A percentile compares a stretch with the other conserved stretches of the same genome.
These are phyloP conservation scores for Agrostemma githago DNA, from an alignment of 148 eudicot species.

Conservation along the genomic window DNA sequence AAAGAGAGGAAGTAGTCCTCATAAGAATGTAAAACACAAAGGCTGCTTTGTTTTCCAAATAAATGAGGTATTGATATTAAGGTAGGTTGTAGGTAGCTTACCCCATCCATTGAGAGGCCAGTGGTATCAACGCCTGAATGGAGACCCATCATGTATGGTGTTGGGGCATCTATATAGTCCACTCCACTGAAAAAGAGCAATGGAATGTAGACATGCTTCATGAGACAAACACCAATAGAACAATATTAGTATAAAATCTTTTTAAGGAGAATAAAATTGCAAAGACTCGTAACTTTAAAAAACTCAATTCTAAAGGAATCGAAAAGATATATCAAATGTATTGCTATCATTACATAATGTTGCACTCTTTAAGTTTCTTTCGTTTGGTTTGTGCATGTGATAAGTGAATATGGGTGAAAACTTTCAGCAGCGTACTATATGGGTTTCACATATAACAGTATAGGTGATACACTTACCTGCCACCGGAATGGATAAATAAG, in stretches of 20 bases:
- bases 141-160: conserved; percentile 99
- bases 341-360: not conserved
- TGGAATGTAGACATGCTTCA: conserved; percentile 99
- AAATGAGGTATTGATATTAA: not conserved
- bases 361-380: not conserved
- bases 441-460: not conserved
- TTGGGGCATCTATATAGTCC: conserved; percentile 99
- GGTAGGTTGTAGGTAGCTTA: conserved; percentile 36
- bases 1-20: not conserved
- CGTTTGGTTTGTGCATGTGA: not conserved
- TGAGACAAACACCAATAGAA: conserved; percentile 40
- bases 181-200: conserved; percentile 99
- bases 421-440: not conserved
- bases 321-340: not conserved
- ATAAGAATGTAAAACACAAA: not conserved
- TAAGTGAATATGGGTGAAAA: not conserved
- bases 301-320: not conserved
- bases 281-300: not conserved
- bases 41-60: not conserved
- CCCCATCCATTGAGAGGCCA: conserved; percentile 95
- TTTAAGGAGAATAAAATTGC: not conserved
- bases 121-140: conserved; percentile 95
- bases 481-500: conserved; percentile 48
- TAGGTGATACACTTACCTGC: conserved; percentile 55
- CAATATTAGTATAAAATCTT: conserved; percentile 29